These are phyloP conservation scores for Gremmenia infestans DNA, from an alignment of 2,329 filamentous ascomycete genomes.

Conservation along the genomic window DNA sequence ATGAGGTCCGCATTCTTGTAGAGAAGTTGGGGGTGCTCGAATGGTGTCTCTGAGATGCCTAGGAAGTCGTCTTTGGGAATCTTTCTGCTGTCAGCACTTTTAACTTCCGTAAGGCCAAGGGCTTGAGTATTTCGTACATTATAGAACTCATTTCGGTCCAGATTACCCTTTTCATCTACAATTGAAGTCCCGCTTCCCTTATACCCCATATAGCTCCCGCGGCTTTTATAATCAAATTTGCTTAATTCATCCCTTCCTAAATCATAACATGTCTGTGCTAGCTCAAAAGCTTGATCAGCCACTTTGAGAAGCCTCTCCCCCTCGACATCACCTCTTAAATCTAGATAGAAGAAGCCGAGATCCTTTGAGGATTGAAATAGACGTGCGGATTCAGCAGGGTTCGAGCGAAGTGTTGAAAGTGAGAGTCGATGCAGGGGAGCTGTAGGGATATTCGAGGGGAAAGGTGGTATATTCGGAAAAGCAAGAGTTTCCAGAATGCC, in stretches of 20 bases:
- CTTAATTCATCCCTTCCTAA: constrained; percentile 45
- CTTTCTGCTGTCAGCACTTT: constrained; percentile 5
- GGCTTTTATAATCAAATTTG: constrained; percentile 43
- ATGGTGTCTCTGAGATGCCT: constrained; percentile 14
- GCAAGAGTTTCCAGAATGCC: neutral
- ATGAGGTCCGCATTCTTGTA: constrained; percentile 15
- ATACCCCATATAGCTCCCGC: constrained; percentile 25
- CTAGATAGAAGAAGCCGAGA: constrained; percentile 28
- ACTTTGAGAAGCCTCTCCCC: constrained; percentile 21
- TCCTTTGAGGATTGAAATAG: constrained; percentile 21
- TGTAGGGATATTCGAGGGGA: constrained; percentile 8
- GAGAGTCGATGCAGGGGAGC: neutral
- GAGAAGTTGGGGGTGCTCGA: constrained; percentile 21
- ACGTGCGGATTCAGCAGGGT: constrained; percentile 8
- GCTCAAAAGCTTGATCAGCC: constrained; percentile 16
- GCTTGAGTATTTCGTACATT: constrained; percentile 15
- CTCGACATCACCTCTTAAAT: constrained; percentile 16
- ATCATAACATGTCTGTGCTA: constrained; percentile 27
- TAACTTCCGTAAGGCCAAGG: neutral
- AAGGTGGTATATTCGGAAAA: constrained; percentile 16
- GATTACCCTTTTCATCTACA: constrained; percentile 23
- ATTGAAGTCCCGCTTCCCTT: constrained; percentile 22
- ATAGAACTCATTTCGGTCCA: constrained; percentile 29
- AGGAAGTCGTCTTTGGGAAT: constrained; percentile 28
- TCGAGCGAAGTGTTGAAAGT: neutral